A percentile compares a stretch with the other conserved stretches of the same genome.
Evolutionary conservation across 2,329 filamentous ascomycete species (phyloP).

Genomic region (Xylariaceae sp.): DNA sequence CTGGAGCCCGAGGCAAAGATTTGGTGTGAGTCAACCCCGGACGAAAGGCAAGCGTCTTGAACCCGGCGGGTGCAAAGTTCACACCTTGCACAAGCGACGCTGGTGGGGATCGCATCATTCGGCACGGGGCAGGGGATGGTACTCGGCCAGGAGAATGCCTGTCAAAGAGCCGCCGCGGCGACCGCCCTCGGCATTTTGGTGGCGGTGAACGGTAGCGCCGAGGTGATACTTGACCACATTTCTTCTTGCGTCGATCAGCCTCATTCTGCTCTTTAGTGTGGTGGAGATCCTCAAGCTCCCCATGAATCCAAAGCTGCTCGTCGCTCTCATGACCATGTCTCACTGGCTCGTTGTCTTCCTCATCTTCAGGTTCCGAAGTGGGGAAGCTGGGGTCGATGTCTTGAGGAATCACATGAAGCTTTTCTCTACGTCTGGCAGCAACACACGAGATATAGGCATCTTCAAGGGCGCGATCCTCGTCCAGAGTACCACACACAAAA

Average conservation of each 20-base stretch:
- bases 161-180: slow-evolving; percentile 59
- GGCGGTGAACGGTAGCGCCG: slow-evolving; percentile 54
- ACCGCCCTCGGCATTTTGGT: slow-evolving; percentile 47
- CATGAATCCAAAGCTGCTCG: slow-evolving; percentile 65
- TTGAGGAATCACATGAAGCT: slow-evolving; percentile 81
- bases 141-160: slow-evolving; percentile 66
- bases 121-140: slow-evolving; percentile 65
- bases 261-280: slow-evolving; percentile 52
- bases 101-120: slow-evolving; percentile 43
- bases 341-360: slow-evolving; percentile 68
- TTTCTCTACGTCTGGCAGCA: slow-evolving; percentile 74
- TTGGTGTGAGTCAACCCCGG: slow-evolving; percentile 74
- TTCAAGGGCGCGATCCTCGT: slow-evolving; percentile 92
- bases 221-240: slow-evolving; percentile 51
- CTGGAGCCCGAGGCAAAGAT: slow-evolving; percentile 77
- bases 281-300: slow-evolving; percentile 63
- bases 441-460: slow-evolving; percentile 86
- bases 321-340: slow-evolving; percentile 60
- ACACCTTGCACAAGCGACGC: slow-evolving; percentile 23
- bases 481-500: slow-evolving; percentile 96
- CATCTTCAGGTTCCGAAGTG: slow-evolving; percentile 82
- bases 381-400: slow-evolving; percentile 98
- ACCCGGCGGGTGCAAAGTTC: slow-evolving; percentile 32
- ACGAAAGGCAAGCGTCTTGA: slow-evolving; percentile 49
- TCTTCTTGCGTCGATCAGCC: slow-evolving; percentile 46